Evolutionary conservation across 768 basidiomycete species (phyloP).

Genomic region (Floccularia luteovirens): DNA sequence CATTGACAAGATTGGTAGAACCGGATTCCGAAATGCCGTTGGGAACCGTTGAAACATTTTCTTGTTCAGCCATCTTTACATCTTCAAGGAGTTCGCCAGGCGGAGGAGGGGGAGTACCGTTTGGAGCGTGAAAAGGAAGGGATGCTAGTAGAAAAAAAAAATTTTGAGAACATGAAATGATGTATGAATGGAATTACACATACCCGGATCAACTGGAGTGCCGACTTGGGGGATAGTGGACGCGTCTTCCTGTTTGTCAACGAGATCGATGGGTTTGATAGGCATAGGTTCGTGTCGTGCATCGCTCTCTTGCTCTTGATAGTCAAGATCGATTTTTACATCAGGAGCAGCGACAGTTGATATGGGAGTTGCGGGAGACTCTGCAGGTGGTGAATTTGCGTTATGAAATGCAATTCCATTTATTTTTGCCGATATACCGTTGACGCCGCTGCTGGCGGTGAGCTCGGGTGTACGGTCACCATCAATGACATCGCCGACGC

Average conservation of each 20-base stretch:
- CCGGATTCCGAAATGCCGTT: slow-evolving; percentile 2
- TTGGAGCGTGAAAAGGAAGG: slow-evolving; percentile 34
- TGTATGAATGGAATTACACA: slow-evolving; percentile 14
- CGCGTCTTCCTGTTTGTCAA: slow-evolving; percentile 30
- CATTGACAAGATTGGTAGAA: slow-evolving; percentile 11
- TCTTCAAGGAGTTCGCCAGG: slow-evolving; percentile 38
- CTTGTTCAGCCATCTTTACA: slow-evolving; percentile 48
- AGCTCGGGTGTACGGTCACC: slow-evolving; percentile 17
- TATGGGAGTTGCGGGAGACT: slow-evolving; percentile 58
- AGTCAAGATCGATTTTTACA: slow-evolving; percentile 59
- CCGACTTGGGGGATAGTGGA: slow-evolving; percentile 36
- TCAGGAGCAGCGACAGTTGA: slow-evolving; percentile 38
- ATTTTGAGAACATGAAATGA: slow-evolving; percentile 13
- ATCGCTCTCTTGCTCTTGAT: slow-evolving; percentile 59
- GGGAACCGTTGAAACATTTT: slow-evolving; percentile 10
- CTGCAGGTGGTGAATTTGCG: slow-evolving; percentile 32
- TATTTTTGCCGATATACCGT: slow-evolving; percentile 21
- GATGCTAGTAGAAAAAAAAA: slow-evolving; percentile 25
- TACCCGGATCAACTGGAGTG: slow-evolving; percentile 46
- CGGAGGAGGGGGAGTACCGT: slow-evolving; percentile 37
- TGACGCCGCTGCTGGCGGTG: slow-evolving; percentile 31
- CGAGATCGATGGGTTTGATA: slow-evolving; percentile 34
- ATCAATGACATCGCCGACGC: slow-evolving; percentile 27
- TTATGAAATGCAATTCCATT: slow-evolving; percentile 23
- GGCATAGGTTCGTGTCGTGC: slow-evolving; percentile 53